A percentile compares a stretch with the other conserved stretches of the same genome.
Conservation (phyloP, 2,329 filamentous ascomycete species). For the Phaeomoniella chlamydospora region DNA sequence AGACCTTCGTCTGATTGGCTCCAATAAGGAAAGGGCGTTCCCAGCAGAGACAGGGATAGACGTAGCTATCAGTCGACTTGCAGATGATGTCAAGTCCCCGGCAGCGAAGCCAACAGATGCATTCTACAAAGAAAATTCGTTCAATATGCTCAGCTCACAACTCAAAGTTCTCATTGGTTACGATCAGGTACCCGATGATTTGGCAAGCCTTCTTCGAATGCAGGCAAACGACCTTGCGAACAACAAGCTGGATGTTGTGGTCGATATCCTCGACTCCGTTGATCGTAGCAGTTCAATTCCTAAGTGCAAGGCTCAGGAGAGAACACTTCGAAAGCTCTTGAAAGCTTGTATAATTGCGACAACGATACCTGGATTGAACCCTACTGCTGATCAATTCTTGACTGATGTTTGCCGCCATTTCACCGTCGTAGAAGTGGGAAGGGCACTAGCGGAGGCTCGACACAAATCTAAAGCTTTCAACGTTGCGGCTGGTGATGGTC, state of each 20-base stretch:
- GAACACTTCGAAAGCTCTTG: slow-evolving; percentile 67
- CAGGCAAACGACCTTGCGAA: slow-evolving; percentile 75
- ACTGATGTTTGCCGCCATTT: slow-evolving; percentile 79
- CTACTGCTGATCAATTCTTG: slow-evolving; percentile 61
- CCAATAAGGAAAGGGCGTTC: slow-evolving; percentile 77
- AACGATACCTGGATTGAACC: slow-evolving; percentile 65
- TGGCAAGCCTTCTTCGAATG: slow-evolving; percentile 68
- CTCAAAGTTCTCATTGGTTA: slow-evolving; percentile 80
- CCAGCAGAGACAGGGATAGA: slow-evolving; percentile 78
- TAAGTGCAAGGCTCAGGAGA: slow-evolving; percentile 77
- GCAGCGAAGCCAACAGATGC: slow-evolving; percentile 52
- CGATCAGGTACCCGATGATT: slow-evolving; percentile 78
- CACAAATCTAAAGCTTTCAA: slow-evolving; percentile 68
- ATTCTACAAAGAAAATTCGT: slow-evolving; percentile 87
- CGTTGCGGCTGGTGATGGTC: slow-evolving; percentile 72
- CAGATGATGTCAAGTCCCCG: slow-evolving; percentile 56
- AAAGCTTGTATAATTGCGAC: slow-evolving; percentile 80
- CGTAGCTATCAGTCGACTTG: slow-evolving; percentile 73
- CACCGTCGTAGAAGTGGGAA: slow-evolving; percentile 75
- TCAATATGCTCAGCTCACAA: slow-evolving; percentile 75
- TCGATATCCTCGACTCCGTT: slow-evolving; percentile 50
- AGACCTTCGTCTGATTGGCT: slow-evolving; percentile 77
- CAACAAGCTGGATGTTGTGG: slow-evolving; percentile 48
- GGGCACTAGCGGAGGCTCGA: slow-evolving; percentile 67
- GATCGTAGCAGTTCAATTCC: slow-evolving; percentile 70